Percentiles rank a stretch among this genome's conserved stretches.
phyloP scores from a whole-genome alignment of 352 stramenopile species.

The Phytophthora palmivora region DNA sequence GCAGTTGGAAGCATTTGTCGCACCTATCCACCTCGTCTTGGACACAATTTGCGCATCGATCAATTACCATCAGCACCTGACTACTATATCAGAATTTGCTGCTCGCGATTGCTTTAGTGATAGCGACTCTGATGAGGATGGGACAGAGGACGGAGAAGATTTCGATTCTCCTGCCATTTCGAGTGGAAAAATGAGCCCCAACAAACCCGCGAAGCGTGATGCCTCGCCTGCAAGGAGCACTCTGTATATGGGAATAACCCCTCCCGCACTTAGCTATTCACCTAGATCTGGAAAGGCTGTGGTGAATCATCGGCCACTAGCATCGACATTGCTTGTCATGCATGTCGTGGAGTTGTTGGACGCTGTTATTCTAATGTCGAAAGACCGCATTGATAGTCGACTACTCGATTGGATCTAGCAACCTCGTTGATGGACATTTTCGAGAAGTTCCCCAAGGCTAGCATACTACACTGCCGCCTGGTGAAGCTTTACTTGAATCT shows the following conservation, averaged over 20 bases:
- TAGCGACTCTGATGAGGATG: constrained; percentile 66
- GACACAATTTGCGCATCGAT: constrained; percentile 71
- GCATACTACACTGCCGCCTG: constrained; percentile 75
- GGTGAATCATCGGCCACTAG: constrained; percentile 68
- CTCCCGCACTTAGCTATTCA: constrained; percentile 42
- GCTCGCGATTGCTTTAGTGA: constrained; percentile 81
- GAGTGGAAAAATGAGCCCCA: constrained; percentile 17
- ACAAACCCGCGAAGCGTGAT: constrained; percentile 26
- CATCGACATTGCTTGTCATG: constrained; percentile 67
- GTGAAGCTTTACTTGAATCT: constrained; percentile 77
- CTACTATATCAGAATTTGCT: constrained; percentile 76
- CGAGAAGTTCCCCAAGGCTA: constrained; percentile 73
- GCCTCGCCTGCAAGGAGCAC: constrained; percentile 20
- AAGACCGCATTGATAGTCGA: constrained; percentile 62
- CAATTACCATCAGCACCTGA: constrained; percentile 82
- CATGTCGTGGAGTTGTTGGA: constrained; percentile 76
- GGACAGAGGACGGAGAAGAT: constrained; percentile 30
- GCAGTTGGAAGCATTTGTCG: constrained; percentile 58
- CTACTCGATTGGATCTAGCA: constrained; percentile 63
- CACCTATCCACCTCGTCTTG: constrained; percentile 56
- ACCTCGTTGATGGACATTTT: constrained; percentile 77
- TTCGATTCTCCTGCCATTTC: constrained; percentile 7
- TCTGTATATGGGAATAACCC: constrained; percentile 26
- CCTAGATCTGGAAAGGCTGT: constrained; percentile 57
- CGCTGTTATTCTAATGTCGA: constrained; percentile 63